These are phyloP conservation scores for Lophiostoma macrostomum DNA, from an alignment of 495 filamentous ascomycete genomes.

Conservation along the genomic window DNA sequence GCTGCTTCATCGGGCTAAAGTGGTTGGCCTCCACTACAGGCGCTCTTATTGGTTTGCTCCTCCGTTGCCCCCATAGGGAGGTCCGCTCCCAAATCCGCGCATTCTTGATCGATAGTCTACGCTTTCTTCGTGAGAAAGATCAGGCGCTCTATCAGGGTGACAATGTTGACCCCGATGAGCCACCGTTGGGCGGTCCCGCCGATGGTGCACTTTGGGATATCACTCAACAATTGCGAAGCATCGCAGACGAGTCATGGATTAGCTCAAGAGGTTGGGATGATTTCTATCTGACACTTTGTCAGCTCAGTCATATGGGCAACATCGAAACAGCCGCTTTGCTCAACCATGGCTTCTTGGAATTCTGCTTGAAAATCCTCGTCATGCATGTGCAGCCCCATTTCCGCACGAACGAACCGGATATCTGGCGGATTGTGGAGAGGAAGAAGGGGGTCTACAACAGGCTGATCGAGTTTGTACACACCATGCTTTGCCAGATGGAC, in stretches of 20 bases:
- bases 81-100: constrained; percentile 55
- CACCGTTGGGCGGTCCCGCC: background rate
- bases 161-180: constrained; percentile 23
- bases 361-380: constrained; percentile 19
- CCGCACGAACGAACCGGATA: constrained; percentile 9
- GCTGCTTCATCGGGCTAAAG: constrained; percentile 57
- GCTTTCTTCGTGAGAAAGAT: constrained; percentile 29
- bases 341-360: constrained; percentile 15
- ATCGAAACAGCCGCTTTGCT: constrained; percentile 24
- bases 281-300: constrained; percentile 19
- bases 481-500: constrained; percentile 26
- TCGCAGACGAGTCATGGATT: constrained; percentile 3
- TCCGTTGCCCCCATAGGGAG: constrained; percentile 58
- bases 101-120: constrained; percentile 25
- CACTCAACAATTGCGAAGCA: background rate
- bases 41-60: constrained; percentile 62
- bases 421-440: constrained; percentile 29
- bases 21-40: constrained; percentile 60
- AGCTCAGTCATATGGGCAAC: constrained; percentile 21
- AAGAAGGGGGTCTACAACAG: constrained; percentile 24
- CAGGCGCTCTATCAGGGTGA: constrained; percentile 24
- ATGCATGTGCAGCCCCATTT: constrained; percentile 22
- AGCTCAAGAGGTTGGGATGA: constrained; percentile 29
- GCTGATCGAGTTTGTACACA: constrained; percentile 26
- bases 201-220: constrained; percentile 15